Evolutionary conservation across 2,329 filamentous ascomycete species (phyloP).

Genomic region (Beauveria asiatica): DNA sequence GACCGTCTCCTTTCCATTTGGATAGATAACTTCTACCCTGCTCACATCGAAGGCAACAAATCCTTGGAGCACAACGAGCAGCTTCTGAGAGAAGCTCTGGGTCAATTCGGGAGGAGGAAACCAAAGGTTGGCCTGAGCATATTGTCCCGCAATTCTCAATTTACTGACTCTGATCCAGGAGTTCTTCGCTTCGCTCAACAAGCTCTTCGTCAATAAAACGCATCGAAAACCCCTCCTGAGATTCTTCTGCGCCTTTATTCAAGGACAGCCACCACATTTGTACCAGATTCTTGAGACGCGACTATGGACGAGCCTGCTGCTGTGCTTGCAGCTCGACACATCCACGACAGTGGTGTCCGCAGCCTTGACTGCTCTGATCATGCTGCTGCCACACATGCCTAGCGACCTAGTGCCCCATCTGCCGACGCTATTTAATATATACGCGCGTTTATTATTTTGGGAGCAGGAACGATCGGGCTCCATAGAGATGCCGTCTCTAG

Average conservation of each 20-base stretch:
- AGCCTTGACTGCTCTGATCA: slow-evolving; percentile 65
- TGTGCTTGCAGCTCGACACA: slow-evolving; percentile 67
- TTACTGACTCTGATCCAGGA: slow-evolving; percentile 34
- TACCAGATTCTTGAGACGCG: slow-evolving; percentile 64
- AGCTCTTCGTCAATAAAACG: slow-evolving; percentile 54
- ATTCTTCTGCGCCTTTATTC: slow-evolving; percentile 64
- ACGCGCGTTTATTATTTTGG: slow-evolving; percentile 74
- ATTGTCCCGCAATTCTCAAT: not conserved
- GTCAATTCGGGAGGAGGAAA: slow-evolving; percentile 57
- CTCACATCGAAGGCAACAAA: slow-evolving; percentile 28
- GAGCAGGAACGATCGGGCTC: slow-evolving; percentile 43
- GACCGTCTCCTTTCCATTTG: slow-evolving; percentile 49
- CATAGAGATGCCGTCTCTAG: slow-evolving; percentile 31
- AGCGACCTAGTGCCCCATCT: slow-evolving; percentile 60
- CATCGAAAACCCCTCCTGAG: slow-evolving; percentile 56
- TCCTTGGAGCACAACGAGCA: slow-evolving; percentile 39
- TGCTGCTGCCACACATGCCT: slow-evolving; percentile 76
- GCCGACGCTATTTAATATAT: slow-evolving; percentile 71
- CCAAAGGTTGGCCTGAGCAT: slow-evolving; percentile 38
- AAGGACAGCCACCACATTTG: slow-evolving; percentile 70
- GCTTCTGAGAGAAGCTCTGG: slow-evolving; percentile 42
- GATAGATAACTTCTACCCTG: slow-evolving; percentile 39
- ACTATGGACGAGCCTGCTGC: slow-evolving; percentile 62
- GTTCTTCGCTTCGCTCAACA: slow-evolving; percentile 57
- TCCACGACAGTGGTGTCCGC: slow-evolving; percentile 70